These are phyloP conservation scores for Echites panduratus DNA, from an alignment of 257 asterid genomes.

Conservation along the genomic window DNA sequence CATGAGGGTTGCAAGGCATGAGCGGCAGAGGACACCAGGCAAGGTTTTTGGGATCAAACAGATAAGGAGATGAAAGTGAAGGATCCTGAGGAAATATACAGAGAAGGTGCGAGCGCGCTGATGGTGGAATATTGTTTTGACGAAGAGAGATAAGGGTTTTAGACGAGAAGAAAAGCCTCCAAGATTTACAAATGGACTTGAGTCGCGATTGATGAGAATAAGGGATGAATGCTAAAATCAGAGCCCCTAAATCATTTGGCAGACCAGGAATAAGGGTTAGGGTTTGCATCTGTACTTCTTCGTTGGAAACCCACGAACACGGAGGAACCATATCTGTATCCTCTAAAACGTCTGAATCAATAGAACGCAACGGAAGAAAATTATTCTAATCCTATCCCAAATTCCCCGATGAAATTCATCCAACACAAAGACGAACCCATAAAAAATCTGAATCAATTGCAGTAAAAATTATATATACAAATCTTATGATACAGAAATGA, in stretches of 20 bases:
- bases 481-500: not conserved
- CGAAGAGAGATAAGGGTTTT: conserved; percentile 56
- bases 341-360: not conserved
- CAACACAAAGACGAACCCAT: not conserved
- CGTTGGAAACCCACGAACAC: conserved; percentile 20
- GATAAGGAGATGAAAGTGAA: conserved; percentile 57
- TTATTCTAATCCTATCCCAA: not conserved
- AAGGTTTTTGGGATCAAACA: conserved; percentile 62
- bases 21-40: conserved; percentile 75
- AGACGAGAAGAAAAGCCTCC: conserved; percentile 72
- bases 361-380: not conserved
- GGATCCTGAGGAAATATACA: conserved; percentile 88
- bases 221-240: conserved; percentile 65
- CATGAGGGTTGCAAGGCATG: conserved; percentile 91
- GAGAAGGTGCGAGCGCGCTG: conserved; percentile 46
- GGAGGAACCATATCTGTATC: conserved; percentile 46
- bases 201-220: conserved; percentile 76
- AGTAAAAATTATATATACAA: not conserved
- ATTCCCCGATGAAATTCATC: not conserved
- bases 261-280: conserved; percentile 71
- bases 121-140: conserved; percentile 33
- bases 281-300: conserved; percentile 40
- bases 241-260: conserved; percentile 70
- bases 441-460: conserved; percentile 5
- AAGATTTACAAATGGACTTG: conserved; percentile 59